Conservation (phyloP, 2,329 filamentous ascomycete species). For the Monilinia fructicola region DNA sequence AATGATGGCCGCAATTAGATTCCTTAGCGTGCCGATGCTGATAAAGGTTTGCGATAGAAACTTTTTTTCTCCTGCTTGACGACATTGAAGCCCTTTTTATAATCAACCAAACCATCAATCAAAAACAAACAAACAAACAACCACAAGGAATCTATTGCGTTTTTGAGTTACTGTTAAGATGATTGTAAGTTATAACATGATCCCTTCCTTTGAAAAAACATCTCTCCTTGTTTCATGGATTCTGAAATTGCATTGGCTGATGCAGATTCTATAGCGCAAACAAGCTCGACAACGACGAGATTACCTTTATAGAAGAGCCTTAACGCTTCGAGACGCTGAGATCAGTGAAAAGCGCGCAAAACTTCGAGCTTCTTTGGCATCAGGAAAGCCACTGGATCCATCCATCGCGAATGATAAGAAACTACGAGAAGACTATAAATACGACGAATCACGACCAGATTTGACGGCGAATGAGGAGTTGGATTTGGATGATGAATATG, state of each 20-base stretch:
- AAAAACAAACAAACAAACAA: neutral
- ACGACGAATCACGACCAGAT: slow-evolving; percentile 79
- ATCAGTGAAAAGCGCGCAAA: slow-evolving; percentile 89
- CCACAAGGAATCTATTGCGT: neutral
- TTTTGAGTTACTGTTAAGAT: slow-evolving; percentile 24
- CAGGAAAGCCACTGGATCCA: slow-evolving; percentile 81
- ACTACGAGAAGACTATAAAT: slow-evolving; percentile 85
- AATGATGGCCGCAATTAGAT: slow-evolving; percentile 3
- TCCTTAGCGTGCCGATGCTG: slow-evolving; percentile 9
- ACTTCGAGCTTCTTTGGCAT: slow-evolving; percentile 80
- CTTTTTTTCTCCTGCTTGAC: slow-evolving; percentile 10
- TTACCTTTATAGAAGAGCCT: slow-evolving; percentile 86
- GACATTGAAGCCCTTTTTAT: neutral
- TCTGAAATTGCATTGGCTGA: slow-evolving; percentile 9
- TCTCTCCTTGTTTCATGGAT: neutral
- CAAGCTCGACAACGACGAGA: slow-evolving; percentile 78
- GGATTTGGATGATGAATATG: slow-evolving; percentile 86
- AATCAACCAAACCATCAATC: too few species aligned
- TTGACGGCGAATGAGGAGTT: slow-evolving; percentile 65
- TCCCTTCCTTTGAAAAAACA: neutral
- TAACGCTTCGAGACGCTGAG: slow-evolving; percentile 86
- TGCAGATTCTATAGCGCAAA: slow-evolving; percentile 51
- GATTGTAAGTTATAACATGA: slow-evolving; percentile 33
- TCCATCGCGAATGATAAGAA: slow-evolving; percentile 82
- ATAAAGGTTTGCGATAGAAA: neutral